Evolutionary conservation across 805 yeast species (phyloP), one percentile per base, ranked within the genome.

Genomic region (Metschnikowia baotianmanensis): DNA sequence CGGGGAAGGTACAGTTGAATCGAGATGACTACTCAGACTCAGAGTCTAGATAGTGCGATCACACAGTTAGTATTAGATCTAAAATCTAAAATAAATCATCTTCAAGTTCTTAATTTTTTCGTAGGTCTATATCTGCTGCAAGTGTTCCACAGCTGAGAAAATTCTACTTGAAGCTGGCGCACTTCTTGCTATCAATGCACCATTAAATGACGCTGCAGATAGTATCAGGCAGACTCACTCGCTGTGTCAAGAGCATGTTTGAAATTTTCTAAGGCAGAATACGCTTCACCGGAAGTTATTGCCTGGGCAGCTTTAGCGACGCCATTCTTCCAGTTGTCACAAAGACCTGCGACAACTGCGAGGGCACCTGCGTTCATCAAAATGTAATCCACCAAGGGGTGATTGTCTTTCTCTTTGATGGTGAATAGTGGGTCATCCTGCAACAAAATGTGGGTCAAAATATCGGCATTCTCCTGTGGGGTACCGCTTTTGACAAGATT

Each of bases 351-450:
- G 18, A 89, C 78, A 22, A 84, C 86, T 1, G 91, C 90, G 42
- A 93, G 67, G 0, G 96, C 96, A 3, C 90, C 90, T 16, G 95
- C 74, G 61, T 93, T 93, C 74, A 93, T 63, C 42, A 91, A 61
- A 13, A 93, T 93, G 64, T 90, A 93, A 63, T 93, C 96, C 37
- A 82, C 80, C 12, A 90, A 64, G 3, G 98, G 86, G 38, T 69
- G 72, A 51, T 65, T 66, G 21, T 45, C 44, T 23, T 57, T 57
- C 2, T 61, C 63, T 20, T 63, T 58, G 43, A 79, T 69, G 19
- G 77, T 72, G 40, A 66, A 78, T 26, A 67, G 62, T 5, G 70
- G 65, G 32, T 67, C 56, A 45, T 76, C 75, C 38, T 77, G 57
- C 71, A 70, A 48, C 46, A 70, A 59, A 29, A 70, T 69, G 42